Base-by-base conservation (phyloP, 1,284 basidiomycete genomes). In the Ceratobasidium sp. region DNA sequence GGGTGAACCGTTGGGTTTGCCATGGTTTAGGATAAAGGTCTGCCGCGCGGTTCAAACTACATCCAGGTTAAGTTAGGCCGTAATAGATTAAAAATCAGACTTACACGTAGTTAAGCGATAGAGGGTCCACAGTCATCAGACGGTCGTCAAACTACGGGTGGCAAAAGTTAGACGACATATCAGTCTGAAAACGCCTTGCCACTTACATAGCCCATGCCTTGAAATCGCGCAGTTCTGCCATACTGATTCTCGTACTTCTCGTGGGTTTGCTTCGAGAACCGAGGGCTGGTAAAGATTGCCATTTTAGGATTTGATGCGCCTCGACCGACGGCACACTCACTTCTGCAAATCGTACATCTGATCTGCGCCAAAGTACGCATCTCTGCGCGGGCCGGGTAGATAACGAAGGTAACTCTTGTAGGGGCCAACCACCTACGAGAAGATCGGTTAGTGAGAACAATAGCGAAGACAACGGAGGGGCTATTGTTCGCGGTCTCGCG, bases 71-170 rank as follows among this genome's bases (percentile, higher is more conserved):
- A 47, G 33, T 26, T 11, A 28, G 15, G 33, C 23, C n/a, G n/a
- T n/a, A 28, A 10, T 13, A 54, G 31, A 23, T 26, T 17, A n/a
- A 17, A 31, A 7, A 28, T 17, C 39, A 20, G n/a, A 37, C 71
- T 94, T 86, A 81, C 65, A 78, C 75, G 49, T 76, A 78, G 53
- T 78, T 78, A 37, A 78, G 76, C 26, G 77, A 61, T n/a, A 77
- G 61, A 8, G 77, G 68, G 58, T 78, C 77, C 37, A 78, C 58
- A 13, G 75, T 78, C 64, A 77, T 17, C 13, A 74, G 66, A 13
- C 77, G 67, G 33, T 76, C 39, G 63, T 78, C 75, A 65, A 77
- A 78, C 75, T 78, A 28, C 37, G 23, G 23, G 28, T 17, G 31
- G 26, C 61, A 47, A 35, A 42, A 23, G 23, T 54, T 49, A 42